Evolutionary conservation across 1,284 basidiomycete species (phyloP).

Genomic region (Ganoderma boninense): DNA sequence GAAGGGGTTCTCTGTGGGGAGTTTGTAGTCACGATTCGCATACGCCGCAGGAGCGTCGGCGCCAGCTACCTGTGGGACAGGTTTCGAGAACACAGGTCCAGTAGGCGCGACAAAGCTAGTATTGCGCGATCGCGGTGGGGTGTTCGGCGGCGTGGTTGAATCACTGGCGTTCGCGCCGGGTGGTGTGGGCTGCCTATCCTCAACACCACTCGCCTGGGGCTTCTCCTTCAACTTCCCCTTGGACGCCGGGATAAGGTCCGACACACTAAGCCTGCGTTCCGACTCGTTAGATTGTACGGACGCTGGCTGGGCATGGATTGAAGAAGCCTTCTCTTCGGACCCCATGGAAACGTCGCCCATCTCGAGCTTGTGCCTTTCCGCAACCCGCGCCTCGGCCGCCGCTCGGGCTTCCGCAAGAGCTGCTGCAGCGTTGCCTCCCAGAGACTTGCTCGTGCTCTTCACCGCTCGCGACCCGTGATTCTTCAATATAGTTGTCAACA

Average conservation of each 20-base stretch:
- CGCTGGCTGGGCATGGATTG: constrained; percentile 10
- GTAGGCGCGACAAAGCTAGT: constrained; percentile 46
- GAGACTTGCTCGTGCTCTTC: constrained; percentile 71
- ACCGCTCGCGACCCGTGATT: constrained; percentile 67
- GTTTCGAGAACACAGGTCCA: constrained; percentile 66
- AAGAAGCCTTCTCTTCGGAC: constrained; percentile 6
- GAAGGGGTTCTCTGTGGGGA: constrained; percentile 46
- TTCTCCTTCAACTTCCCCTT: constrained; percentile 18
- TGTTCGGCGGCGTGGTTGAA: constrained; percentile 68
- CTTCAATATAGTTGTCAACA: constrained; percentile 67
- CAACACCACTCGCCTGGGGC: neutral
- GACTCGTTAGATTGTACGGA: constrained; percentile 29
- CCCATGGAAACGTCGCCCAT: constrained; percentile 23
- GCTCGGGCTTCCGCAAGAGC: constrained; percentile 76
- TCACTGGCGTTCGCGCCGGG: constrained; percentile 42
- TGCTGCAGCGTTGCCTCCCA: constrained; percentile 64
- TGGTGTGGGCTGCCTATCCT: constrained; percentile 6
- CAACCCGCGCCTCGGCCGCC: constrained; percentile 74
- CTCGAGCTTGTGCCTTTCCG: constrained; percentile 62
- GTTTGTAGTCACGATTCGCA: constrained; percentile 39
- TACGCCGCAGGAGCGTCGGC: constrained; percentile 5
- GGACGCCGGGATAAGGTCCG: constrained; percentile 52
- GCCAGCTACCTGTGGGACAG: constrained; percentile 36
- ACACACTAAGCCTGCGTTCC: constrained; percentile 58
- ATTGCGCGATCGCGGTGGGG: constrained; percentile 47